Conservation (phyloP, 768 basidiomycete species). For the Mycena metata region DNA sequence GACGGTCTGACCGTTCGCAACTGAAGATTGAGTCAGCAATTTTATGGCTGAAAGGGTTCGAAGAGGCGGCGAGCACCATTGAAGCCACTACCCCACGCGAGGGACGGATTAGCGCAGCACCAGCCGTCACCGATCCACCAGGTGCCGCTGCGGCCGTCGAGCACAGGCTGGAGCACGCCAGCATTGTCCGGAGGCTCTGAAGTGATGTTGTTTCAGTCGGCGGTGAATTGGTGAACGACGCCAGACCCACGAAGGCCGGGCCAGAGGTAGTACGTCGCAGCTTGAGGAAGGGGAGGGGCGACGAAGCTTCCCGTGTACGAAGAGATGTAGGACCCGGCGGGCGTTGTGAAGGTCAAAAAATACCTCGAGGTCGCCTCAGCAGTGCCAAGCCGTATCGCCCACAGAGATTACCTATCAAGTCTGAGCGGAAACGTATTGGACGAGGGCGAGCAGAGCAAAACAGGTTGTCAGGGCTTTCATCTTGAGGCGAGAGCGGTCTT, state of each 20-base stretch:
- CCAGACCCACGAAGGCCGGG: slow-evolving; percentile 29
- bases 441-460: slow-evolving; percentile 10
- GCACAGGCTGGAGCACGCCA: slow-evolving; percentile 32
- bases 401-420: slow-evolving; percentile 13
- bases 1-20: slow-evolving; percentile 32
- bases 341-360: slow-evolving; percentile 32
- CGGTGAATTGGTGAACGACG: not conserved
- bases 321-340: slow-evolving; percentile 31
- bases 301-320: slow-evolving; percentile 31
- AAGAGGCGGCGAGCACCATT: slow-evolving; percentile 14
- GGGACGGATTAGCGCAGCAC: slow-evolving; percentile 29
- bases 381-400: not conserved
- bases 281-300: slow-evolving; percentile 29
- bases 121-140: slow-evolving; percentile 35
- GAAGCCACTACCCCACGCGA: slow-evolving; percentile 33
- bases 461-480: slow-evolving; percentile 3
- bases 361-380: slow-evolving; percentile 13
- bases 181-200: slow-evolving; percentile 31
- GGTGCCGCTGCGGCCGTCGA: slow-evolving; percentile 31
- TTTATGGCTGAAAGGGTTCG: not conserved
- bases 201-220: too few species aligned
- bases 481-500: not conserved
- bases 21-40: not conserved
- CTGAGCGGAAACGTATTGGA: slow-evolving; percentile 20
- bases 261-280: slow-evolving; percentile 36